phyloP scores from a whole-genome alignment of 2,329 filamentous ascomycete species.

The Fusarium sp. region DNA sequence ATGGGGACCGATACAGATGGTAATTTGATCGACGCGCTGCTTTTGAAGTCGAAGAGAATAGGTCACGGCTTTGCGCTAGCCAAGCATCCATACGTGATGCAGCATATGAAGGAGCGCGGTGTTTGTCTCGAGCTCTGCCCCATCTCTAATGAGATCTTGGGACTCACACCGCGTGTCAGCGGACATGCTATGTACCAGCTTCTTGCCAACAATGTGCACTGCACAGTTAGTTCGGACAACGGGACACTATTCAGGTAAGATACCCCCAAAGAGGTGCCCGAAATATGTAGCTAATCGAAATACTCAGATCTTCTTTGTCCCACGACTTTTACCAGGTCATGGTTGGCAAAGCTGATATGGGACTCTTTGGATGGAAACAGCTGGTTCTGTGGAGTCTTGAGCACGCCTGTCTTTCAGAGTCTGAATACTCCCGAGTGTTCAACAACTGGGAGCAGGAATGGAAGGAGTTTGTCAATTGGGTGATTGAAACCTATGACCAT shows the following conservation, averaged over 20 bases:
- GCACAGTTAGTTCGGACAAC: slow-evolving; percentile 82
- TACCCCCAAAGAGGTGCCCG: neutral
- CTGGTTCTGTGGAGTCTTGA: slow-evolving; percentile 74
- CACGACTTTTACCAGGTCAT: slow-evolving; percentile 86
- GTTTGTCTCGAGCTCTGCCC: slow-evolving; percentile 84
- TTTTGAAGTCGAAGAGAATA: slow-evolving; percentile 77
- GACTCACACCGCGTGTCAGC: slow-evolving; percentile 75
- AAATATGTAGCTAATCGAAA: slow-evolving; percentile 1
- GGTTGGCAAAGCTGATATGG: slow-evolving; percentile 77
- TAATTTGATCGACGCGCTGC: slow-evolving; percentile 78
- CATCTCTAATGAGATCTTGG: slow-evolving; percentile 83
- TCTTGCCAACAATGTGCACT: slow-evolving; percentile 80
- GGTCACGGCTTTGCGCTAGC: slow-evolving; percentile 81
- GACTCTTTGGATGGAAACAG: slow-evolving; percentile 80
- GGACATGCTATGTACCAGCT: slow-evolving; percentile 79
- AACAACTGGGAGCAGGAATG: slow-evolving; percentile 69
- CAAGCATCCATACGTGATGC: slow-evolving; percentile 76
- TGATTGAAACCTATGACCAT: slow-evolving; percentile 61
- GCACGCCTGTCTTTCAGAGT: slow-evolving; percentile 67
- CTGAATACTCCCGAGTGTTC: slow-evolving; percentile 58
- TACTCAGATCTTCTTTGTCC: slow-evolving; percentile 74
- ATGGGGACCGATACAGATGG: slow-evolving; percentile 74
- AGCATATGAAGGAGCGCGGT: slow-evolving; percentile 73
- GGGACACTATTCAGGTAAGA: slow-evolving; percentile 78
- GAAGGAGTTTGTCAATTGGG: slow-evolving; percentile 69